These are phyloP conservation scores for Malus sieversii DNA, from an alignment of 306 rosid species.

Conservation along the genomic window DNA sequence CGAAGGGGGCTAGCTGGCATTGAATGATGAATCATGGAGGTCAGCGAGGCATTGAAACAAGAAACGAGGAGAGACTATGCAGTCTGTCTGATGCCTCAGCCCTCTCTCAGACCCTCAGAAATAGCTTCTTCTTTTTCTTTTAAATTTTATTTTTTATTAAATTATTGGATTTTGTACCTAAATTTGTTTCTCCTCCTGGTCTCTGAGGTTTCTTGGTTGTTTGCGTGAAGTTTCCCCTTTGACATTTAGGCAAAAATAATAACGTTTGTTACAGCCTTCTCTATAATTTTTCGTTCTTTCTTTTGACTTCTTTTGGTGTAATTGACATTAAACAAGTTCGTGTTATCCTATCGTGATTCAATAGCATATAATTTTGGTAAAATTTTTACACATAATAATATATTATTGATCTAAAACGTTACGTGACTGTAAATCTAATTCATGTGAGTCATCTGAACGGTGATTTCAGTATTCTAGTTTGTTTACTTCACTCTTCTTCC, in stretches of 20 bases:
- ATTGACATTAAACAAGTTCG: too few species aligned
- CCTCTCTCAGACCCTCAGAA: constrained; percentile 5
- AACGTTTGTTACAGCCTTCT: not conserved
- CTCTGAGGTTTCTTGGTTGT: not conserved
- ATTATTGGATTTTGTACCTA: not conserved
- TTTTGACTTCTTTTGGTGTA: not conserved
- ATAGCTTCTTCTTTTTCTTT: constrained; percentile 2
- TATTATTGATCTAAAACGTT: too few species aligned
- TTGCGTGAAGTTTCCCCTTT: constrained; percentile 61
- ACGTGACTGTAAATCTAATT: too few species aligned
- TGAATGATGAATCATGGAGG: constrained; percentile 41
- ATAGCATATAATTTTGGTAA: too few species aligned
- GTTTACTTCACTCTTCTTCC: constrained; percentile 24
- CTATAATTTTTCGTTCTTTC: not conserved
- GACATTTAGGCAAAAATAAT: constrained; percentile 24
- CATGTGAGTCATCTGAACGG: too few species aligned
- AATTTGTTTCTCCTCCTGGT: not conserved
- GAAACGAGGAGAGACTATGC: not conserved
- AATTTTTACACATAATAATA: too few species aligned
- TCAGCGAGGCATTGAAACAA: constrained; percentile 44
- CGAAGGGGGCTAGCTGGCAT: constrained; percentile 29
- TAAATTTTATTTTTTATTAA: not conserved
- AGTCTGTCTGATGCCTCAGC: not conserved
- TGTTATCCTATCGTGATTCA: too few species aligned
- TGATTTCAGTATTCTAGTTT: constrained; percentile 20